Evolutionary conservation across 106 monocot genomes (phyloP).

Genomic region (Xerophyta viscosa): DNA sequence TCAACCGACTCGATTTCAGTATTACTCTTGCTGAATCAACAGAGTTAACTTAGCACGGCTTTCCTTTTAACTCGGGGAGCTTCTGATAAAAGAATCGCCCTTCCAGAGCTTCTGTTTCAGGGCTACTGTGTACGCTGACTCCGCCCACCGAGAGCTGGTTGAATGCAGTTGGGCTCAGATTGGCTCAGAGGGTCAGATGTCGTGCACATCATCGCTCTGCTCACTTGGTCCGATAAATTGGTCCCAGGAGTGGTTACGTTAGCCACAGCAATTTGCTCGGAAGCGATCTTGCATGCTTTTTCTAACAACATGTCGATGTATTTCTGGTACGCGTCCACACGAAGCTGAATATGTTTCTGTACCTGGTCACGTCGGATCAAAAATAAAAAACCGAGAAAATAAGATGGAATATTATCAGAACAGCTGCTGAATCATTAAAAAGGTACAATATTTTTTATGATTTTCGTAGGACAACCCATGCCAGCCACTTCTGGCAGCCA

Average conservation of each 20-base stretch:
- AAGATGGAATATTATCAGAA: too few relatives aligned
- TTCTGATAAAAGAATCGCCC: slow-evolving; percentile 26
- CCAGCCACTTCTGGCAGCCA: too few relatives aligned
- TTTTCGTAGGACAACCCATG: too few relatives aligned
- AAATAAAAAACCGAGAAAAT: too few relatives aligned
- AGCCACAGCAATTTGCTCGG: slow-evolving; percentile 66
- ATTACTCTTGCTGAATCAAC: too few relatives aligned
- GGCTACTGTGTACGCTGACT: slow-evolving; percentile 33
- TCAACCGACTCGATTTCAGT: too few relatives aligned
- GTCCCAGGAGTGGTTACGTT: slow-evolving; percentile 15
- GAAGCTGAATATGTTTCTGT: slow-evolving; percentile 85
- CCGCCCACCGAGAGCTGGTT: slow-evolving; percentile 36
- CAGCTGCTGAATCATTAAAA: too few relatives aligned
- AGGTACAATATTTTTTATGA: too few relatives aligned
- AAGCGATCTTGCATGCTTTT: slow-evolving; percentile 77
- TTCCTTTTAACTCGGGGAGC: slow-evolving; percentile 28
- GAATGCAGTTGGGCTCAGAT: slow-evolving; percentile 36
- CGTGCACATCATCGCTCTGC: slow-evolving; percentile 17
- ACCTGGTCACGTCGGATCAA: slow-evolving; percentile 28
- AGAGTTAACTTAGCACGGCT: neutral
- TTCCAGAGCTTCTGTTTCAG: slow-evolving; percentile 26
- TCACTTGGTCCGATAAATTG: slow-evolving; percentile 27
- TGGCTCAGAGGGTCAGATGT: slow-evolving; percentile 18
- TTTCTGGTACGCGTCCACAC: slow-evolving; percentile 80
- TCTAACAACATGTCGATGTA: slow-evolving; percentile 68